Evolutionary conservation across 192 early-diverging fungal genomes (phyloP).

Genomic region (Fimicolochytrium jonesii): DNA sequence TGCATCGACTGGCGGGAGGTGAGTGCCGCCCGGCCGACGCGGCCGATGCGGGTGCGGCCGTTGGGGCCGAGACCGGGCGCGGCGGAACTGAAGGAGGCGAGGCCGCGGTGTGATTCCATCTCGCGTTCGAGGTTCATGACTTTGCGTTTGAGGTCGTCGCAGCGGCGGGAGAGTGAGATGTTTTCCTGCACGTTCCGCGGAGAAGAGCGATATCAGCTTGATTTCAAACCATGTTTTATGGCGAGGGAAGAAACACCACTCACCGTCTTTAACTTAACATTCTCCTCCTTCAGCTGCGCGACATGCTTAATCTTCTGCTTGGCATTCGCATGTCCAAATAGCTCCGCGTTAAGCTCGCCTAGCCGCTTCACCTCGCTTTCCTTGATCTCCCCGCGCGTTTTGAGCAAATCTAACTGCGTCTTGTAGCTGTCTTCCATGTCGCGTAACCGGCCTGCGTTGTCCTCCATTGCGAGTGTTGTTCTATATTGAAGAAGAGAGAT

Average conservation of each 20-base stretch:
- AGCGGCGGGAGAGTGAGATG: constrained; percentile 4
- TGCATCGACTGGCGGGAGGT: background rate
- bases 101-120: background rate
- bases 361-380: constrained; percentile 36
- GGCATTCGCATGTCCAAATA: constrained; percentile 44
- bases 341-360: constrained; percentile 35
- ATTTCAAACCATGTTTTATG: background rate
- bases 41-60: background rate
- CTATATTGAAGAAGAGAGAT: too few species aligned
- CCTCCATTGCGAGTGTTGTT: background rate
- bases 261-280: constrained; percentile 39
- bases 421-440: constrained; percentile 15
- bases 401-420: constrained; percentile 21
- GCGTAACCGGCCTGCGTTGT: background rate
- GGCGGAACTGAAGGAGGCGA: background rate
- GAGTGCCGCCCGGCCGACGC: constrained; percentile 9
- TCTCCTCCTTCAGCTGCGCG: constrained; percentile 40
- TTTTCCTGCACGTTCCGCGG: too few species aligned
- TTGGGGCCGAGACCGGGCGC: background rate
- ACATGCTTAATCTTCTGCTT: constrained; percentile 49
- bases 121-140: constrained; percentile 17
- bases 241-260: background rate
- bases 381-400: constrained; percentile 13
- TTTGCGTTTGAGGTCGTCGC: constrained; percentile 16
- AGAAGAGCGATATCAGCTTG: too few species aligned